Base-by-base conservation (phyloP, 768 basidiomycete species). In the Calvatia gigantea region DNA sequence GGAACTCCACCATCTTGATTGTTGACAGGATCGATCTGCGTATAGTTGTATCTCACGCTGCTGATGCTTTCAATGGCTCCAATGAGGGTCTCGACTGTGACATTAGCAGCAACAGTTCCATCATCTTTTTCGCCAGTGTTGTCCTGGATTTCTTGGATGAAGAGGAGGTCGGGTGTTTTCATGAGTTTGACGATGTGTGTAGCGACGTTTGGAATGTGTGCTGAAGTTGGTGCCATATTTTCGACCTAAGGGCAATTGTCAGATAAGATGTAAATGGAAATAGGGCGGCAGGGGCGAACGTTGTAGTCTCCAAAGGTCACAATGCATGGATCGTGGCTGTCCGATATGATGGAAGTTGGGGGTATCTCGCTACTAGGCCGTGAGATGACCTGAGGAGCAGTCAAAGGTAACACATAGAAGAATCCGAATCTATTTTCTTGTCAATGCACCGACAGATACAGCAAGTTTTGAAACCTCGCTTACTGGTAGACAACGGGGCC, bases 141-240 rank as follows among this genome's bases (percentile, higher is more conserved):
- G 64, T 84, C 83, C 60, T 85, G 82, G 15, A 86, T 79, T 60
- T 86, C 85, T 67, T 86, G 84, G 6, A 86, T 59, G 64, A 85
- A 84, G 58, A 86, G 64, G 51, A 86, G 72, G 61, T 85, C 83
- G 1, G 85, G 84, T 0, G 76, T 72, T 14, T 69, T 66, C 14
- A 86, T 73, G 55, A 70, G 68, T 19, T 72, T 69, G 11, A 70
- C 75, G 48, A 85, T 84, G 59, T 85, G 85, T 12, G 67, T 58
- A 1, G 82, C 83, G 38, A 85, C 70, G n/a, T 61, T 61, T 0
- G 75, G 69, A 7, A 85, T 65, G 61, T 82, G 79, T 5, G 68
- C 62, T 3, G 79, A 78, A 1, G 69, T 76, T 4, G 82, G 81
- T 3, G 72, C 65, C 67, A 85, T 66, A 63, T 86, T 86, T 59